Base-by-base conservation (phyloP, 768 basidiomycete genomes). In the Lanmaoa rubissima region DNA sequence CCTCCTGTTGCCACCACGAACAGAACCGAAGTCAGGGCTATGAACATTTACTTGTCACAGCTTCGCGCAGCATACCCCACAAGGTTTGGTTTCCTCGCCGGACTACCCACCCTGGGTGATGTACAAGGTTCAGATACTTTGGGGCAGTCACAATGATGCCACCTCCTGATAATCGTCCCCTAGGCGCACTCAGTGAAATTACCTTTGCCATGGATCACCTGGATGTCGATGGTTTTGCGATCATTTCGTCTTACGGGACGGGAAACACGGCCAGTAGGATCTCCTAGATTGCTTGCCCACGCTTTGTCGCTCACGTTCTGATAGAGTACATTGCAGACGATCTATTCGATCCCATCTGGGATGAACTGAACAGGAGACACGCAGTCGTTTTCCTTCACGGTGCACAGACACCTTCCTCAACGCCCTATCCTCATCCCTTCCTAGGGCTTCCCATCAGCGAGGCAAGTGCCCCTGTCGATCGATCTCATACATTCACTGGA, bases 351-450 rank as follows among this genome's bases (percentile, higher is more conserved):
- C 75, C 79, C 16, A 75, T 92, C 56, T 91, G 88, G 88, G 76
- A 77, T n/a, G 87, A 86, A 63, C 77, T 92, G 31, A 60, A 90
- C 65, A 74, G 69, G 53, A 79, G 88, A 36, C 65, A 72, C 9
- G 79, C 84, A 2, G 79, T 85, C 31, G 85, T 90, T 19, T 88
- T 90, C 65, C 74, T 92, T 21, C 89, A 92, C 68, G 88, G 89
- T 34, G 78, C 83, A 32, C 86, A 88, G 66, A 79, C 79, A 5
- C 80, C 84, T 6, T 83, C 86, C 11, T 82, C 85, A 3, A 82
- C 79, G 6, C 86, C 87, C 13, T 78, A 77, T 54, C 87, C 88
- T 3, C 82, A 89, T 59, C 73, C 79, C 8, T 79, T 76, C 52
- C 78, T 90, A 13, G 88, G 89, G 21, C 65, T 90, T 39, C 89